Evolutionary conservation across 2,329 filamentous ascomycete species (phyloP).

Genomic region (Epicoccum nigrum): DNA sequence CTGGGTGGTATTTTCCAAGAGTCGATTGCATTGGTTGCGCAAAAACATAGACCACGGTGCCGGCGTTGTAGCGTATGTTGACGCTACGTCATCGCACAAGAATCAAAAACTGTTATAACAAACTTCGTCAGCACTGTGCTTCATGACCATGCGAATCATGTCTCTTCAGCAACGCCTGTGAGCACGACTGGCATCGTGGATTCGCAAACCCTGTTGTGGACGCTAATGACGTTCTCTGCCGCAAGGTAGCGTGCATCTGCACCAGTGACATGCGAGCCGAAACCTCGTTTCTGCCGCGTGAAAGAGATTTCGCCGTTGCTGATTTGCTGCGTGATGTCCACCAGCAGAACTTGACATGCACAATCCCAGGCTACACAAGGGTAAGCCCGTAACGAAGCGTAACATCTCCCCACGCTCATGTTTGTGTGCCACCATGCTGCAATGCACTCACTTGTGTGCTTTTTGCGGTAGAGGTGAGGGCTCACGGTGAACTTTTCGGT

Average conservation of each 20-base stretch:
- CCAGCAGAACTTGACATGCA: constrained; percentile 6
- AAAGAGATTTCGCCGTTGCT: constrained; percentile 13
- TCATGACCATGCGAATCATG: not conserved
- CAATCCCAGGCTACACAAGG: constrained; percentile 2
- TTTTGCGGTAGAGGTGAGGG: constrained; percentile 12
- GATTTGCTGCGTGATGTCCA: constrained; percentile 5
- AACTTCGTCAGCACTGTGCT: not conserved
- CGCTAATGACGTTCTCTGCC: constrained; percentile 12
- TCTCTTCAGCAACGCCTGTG: not conserved
- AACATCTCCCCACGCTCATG: constrained; percentile 8
- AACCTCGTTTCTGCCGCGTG: constrained; percentile 6
- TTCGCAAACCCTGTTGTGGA: not conserved
- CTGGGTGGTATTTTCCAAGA: constrained; percentile 16
- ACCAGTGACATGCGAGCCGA: constrained; percentile 7
- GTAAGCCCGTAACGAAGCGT: constrained; percentile 4
- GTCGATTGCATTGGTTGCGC: constrained; percentile 15
- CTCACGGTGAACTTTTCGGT: constrained; percentile 1
- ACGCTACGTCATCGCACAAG: constrained; percentile 4
- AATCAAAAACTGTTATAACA: constrained; percentile 2
- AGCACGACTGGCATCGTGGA: constrained; percentile 6
- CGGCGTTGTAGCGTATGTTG: constrained; percentile 11
- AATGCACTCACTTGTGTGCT: constrained; percentile 12
- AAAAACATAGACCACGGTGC: constrained; percentile 18
- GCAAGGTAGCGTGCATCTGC: not conserved
- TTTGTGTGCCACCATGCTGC: constrained; percentile 6